These are phyloP conservation scores for Ophiostoma ips DNA, from an alignment of 2,329 filamentous ascomycete genomes.

Conservation along the genomic window DNA sequence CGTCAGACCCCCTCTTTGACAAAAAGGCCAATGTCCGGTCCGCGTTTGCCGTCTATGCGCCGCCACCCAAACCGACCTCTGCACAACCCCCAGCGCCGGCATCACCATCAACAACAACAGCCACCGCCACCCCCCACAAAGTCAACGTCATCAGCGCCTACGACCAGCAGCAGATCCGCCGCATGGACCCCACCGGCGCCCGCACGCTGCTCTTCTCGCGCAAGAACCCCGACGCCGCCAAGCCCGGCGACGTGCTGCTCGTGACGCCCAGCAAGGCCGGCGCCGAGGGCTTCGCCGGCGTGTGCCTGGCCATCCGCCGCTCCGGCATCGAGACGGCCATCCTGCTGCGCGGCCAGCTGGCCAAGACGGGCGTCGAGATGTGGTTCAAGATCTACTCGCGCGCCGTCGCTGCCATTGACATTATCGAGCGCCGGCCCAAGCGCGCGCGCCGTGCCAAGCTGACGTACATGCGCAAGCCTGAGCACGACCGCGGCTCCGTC, in stretches of 20 bases:
- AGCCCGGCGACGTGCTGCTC: constrained; percentile 80
- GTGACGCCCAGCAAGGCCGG: constrained; percentile 67
- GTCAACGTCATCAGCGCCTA: constrained; percentile 51
- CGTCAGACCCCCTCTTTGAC: constrained; percentile 9
- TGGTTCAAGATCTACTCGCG: constrained; percentile 94
- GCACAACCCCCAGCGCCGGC: constrained; percentile 5
- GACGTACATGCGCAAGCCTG: constrained; percentile 80
- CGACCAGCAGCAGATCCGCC: constrained; percentile 51
- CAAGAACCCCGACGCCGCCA: constrained; percentile 62
- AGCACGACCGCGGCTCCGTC: constrained; percentile 77
- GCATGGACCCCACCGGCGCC: constrained; percentile 73
- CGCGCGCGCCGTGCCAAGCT: constrained; percentile 74
- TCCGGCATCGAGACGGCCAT: constrained; percentile 83
- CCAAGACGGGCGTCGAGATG: constrained; percentile 84
- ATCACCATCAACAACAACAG: constrained; percentile 4
- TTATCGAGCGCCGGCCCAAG: constrained; percentile 77
- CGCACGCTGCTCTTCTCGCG: constrained; percentile 70
- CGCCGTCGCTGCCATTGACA: constrained; percentile 78
- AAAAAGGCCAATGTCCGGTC: constrained; percentile 19
- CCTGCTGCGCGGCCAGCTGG: constrained; percentile 72
- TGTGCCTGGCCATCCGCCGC: constrained; percentile 73
- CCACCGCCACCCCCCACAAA: constrained; percentile 11
- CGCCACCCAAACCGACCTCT: constrained; percentile 6
- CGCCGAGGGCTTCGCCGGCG: constrained; percentile 80
- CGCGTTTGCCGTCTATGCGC: constrained; percentile 35